These are phyloP conservation scores for Oryza punctata DNA, from an alignment of 176 grass and related monocot genomes.

Conservation along the genomic window DNA sequence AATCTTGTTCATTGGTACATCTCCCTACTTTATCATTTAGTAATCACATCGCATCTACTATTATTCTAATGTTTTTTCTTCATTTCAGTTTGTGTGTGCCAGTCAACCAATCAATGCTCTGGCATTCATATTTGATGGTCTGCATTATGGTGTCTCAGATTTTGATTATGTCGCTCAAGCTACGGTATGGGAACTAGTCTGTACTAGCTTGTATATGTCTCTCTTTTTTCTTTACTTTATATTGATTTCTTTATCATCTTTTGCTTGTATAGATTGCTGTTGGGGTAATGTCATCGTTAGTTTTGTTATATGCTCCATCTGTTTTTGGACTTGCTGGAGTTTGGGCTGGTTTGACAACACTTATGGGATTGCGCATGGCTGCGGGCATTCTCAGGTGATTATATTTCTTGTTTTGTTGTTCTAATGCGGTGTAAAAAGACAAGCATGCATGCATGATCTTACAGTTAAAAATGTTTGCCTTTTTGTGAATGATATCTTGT, in stretches of 20 bases:
- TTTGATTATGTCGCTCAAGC: slow-evolving; percentile 81
- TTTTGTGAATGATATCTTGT: slow-evolving; percentile 10
- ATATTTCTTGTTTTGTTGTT: slow-evolving; percentile 24
- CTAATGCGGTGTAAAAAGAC: neutral
- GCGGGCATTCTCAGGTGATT: slow-evolving; percentile 78
- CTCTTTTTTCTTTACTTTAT: neutral
- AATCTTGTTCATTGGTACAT: slow-evolving; percentile 80
- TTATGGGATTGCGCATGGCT: slow-evolving; percentile 79
- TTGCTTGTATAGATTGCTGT: slow-evolving; percentile 64
- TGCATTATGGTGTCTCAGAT: slow-evolving; percentile 94
- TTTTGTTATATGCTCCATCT: slow-evolving; percentile 80
- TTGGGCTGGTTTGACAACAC: slow-evolving; percentile 91
- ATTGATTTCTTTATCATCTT: slow-evolving; percentile 31
- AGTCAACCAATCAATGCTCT: slow-evolving; percentile 92
- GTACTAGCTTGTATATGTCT: neutral
- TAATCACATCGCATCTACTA: slow-evolving; percentile 1
- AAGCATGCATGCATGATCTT: slow-evolving; percentile 4
- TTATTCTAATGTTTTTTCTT: slow-evolving; percentile 20
- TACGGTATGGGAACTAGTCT: slow-evolving; percentile 60
- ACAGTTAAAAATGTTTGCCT: neutral
- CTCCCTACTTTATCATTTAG: slow-evolving; percentile 16
- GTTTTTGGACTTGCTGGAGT: slow-evolving; percentile 83
- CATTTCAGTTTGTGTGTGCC: slow-evolving; percentile 82
- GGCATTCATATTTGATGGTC: slow-evolving; percentile 96
- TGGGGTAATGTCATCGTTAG: slow-evolving; percentile 70